Conservation (phyloP, 2,329 filamentous ascomycete species). For the Myriosclerotinia duriaeana region DNA sequence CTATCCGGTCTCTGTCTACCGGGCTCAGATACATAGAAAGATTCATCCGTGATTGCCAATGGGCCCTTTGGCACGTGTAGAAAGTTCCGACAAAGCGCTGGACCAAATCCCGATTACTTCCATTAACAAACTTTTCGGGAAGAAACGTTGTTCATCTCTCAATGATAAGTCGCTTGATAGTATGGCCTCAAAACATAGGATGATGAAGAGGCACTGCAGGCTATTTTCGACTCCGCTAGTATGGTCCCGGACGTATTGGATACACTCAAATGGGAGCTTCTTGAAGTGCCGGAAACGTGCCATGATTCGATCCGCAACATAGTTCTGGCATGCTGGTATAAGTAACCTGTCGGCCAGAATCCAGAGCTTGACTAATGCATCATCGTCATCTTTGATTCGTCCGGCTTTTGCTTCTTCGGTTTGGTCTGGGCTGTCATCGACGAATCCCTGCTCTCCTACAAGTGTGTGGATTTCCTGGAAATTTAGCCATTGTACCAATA, state of each 20-base stretch:
- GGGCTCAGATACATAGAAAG: too few species aligned
- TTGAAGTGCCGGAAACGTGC: not conserved
- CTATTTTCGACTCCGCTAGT: not conserved
- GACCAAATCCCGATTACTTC: too few species aligned
- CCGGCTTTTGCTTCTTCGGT: not conserved
- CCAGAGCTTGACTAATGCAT: constrained; percentile 22
- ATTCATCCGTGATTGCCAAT: fast-evolving
- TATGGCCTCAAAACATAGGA: too few species aligned
- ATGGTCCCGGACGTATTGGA: not conserved
- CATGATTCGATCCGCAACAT: constrained; percentile 2
- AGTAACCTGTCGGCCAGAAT: constrained; percentile 23
- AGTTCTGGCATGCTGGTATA: constrained; percentile 23
- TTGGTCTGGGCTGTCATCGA: not conserved
- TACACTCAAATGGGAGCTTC: not conserved
- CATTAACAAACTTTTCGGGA: too few species aligned
- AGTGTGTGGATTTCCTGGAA: not conserved
- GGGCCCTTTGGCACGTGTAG: fast-evolving
- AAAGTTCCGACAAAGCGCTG: too few species aligned
- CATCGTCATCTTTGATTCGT: not conserved
- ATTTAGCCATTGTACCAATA: constrained; percentile 24
- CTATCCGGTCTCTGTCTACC: too few species aligned
- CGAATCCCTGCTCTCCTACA: not conserved
- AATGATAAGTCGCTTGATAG: too few species aligned
- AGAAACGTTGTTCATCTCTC: too few species aligned
- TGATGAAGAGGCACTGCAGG: too few species aligned